A percentile compares a stretch with the other conserved stretches of the same genome.
Conservation (phyloP, 2,329 filamentous ascomycete genomes). For the Stemphylium vesicarium region DNA sequence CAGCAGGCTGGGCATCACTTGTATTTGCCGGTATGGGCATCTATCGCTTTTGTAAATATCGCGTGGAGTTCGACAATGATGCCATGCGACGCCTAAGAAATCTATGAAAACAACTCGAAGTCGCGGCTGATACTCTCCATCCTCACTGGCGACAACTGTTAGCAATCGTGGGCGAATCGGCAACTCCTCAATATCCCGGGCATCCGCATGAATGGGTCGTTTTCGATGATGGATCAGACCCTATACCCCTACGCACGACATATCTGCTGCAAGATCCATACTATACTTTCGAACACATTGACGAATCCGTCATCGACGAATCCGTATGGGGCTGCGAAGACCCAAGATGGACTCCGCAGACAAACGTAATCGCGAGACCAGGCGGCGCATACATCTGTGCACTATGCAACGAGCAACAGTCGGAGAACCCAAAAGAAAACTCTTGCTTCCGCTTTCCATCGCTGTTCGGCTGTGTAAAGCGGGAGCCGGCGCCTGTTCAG, state of each 20-base stretch:
- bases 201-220: constrained; percentile 63
- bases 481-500: constrained; percentile 56
- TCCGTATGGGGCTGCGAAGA: constrained; percentile 58
- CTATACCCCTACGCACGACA: constrained; percentile 54
- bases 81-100: constrained; percentile 57
- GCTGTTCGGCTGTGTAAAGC: constrained; percentile 56
- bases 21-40: constrained; percentile 65
- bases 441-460: constrained; percentile 61
- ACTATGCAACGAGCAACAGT: constrained; percentile 57
- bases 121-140: constrained; percentile 61
- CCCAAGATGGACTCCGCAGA: constrained; percentile 53
- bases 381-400: constrained; percentile 51
- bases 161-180: constrained; percentile 54
- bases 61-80: constrained; percentile 59
- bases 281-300: constrained; percentile 58
- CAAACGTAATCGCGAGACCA: constrained; percentile 32
- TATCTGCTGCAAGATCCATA: constrained; percentile 56
- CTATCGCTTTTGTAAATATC: constrained; percentile 68
- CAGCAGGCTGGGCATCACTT: constrained; percentile 62
- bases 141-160: constrained; percentile 60
- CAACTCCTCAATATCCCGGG: constrained; percentile 52
- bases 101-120: constrained; percentile 57
- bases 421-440: constrained; percentile 58
- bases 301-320: constrained; percentile 58
- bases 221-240: constrained; percentile 51